Base-by-base conservation (phyloP, 1,284 basidiomycete species). In the Tilletia indica region DNA sequence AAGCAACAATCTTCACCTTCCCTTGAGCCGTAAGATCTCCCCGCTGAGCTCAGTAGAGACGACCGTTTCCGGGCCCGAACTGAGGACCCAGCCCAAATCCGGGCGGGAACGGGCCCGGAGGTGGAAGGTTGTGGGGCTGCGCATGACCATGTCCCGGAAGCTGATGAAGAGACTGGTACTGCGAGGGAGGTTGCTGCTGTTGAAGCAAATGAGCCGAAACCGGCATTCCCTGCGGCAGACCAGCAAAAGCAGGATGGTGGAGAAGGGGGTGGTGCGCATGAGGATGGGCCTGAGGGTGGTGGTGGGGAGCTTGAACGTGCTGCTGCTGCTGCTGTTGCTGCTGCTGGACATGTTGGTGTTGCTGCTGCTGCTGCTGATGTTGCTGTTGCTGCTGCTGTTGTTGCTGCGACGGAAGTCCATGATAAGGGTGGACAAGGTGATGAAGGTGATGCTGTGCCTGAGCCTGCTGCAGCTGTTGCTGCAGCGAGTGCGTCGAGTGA, bases 321-420 rank as follows among this genome's bases (percentile, higher is more conserved):
- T 69, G 69, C 34, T 72, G 77, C 70, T 68, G 38, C 71, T 69
- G 25, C 72, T 58, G 21, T 31, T 58, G 56, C 12, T 58, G 56
- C 14, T n/a, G 21, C 25, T 21, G 25, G 25, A 34, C 56, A 4
- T 51, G 61, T 12, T 69, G 69, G 21, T 72, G 77, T 70, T 25
- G 56, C 68, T 68, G 38, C 71, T 69, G 25, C 72, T 54, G 68
- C 70, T 58, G 21, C 25, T 58, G 56, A 31, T 58, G 56, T 31
- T n/a, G 21, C 25, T 21, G 25, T 11, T 12, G 21, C 5, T 51
- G 61, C 16, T 69, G 69, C 34, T 72, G 77, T 70, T 25, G 56
- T 68, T 68, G 38, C 71, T 69, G 25, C 72, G 49, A 66, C 70
- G 11, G 25, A 31, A 31, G 25, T 31, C 25, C 25, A 31, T 31